These are phyloP conservation scores for Zoysia pacifica DNA, from an alignment of 176 grass and related monocot genomes.

Conservation along the genomic window DNA sequence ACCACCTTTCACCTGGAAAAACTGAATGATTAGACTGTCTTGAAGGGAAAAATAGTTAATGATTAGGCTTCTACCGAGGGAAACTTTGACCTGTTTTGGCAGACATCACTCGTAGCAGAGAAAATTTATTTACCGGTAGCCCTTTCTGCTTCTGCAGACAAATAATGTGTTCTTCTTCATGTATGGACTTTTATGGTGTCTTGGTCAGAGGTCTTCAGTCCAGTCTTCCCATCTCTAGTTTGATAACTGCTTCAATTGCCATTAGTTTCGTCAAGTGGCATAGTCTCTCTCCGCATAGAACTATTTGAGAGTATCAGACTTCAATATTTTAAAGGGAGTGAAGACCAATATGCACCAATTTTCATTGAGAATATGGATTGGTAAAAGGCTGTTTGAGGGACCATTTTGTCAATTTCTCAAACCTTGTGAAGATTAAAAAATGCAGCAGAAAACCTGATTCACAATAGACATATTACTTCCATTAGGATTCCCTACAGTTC, in stretches of 20 bases:
- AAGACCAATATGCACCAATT: neutral
- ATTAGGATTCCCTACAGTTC: neutral
- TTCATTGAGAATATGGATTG: neutral
- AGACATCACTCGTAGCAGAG: too few relatives aligned
- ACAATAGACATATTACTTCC: neutral
- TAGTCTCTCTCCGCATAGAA: neutral
- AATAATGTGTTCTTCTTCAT: neutral
- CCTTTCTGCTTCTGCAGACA: neutral
- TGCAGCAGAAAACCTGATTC: neutral
- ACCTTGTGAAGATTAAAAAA: neutral
- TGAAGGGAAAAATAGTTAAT: neutral
- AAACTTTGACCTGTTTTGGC: too few relatives aligned
- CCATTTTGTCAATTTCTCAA: neutral
- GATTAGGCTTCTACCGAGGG: neutral
- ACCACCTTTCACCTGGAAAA: neutral
- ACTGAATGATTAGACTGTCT: too few relatives aligned
- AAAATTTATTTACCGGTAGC: too few relatives aligned
- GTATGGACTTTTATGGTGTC: neutral
- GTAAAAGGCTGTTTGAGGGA: neutral
- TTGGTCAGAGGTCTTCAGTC: neutral
- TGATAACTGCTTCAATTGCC: too few relatives aligned
- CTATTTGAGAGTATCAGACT: neutral
- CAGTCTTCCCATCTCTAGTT: neutral
- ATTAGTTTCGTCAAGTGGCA: neutral
- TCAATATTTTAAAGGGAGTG: neutral